These are phyloP conservation scores for Taxawa tesnikishii DNA, from an alignment of 2,329 filamentous ascomycete genomes.

Conservation along the genomic window DNA sequence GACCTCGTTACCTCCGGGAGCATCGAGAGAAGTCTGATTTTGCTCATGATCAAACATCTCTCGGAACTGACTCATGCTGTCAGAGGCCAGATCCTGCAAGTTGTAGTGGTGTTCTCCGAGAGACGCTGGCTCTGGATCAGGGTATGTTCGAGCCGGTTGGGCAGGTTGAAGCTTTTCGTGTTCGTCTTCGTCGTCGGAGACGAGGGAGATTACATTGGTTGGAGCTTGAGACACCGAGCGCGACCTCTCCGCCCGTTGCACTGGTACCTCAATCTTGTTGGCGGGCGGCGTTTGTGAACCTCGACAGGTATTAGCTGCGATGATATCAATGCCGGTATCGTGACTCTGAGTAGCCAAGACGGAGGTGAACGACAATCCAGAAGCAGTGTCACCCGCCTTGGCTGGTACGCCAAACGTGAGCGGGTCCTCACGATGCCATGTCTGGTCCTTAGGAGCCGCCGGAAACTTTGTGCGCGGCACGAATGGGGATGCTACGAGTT, in stretches of 20 bases:
- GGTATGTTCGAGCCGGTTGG: not conserved
- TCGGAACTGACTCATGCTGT: not conserved
- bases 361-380: not conserved
- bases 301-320: no score
- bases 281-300: no score
- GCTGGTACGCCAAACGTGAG: not conserved
- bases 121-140: not conserved
- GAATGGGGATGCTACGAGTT: not conserved
- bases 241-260: no score
- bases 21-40: not conserved
- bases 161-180: not conserved
- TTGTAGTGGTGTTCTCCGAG: not conserved
- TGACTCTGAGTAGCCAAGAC: not conserved
- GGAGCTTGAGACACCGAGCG: not conserved
- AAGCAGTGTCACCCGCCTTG: not conserved
- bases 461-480: not conserved
- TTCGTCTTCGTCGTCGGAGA: not conserved
- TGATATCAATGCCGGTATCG: no score
- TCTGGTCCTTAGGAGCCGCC: not conserved
- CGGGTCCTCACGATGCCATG: no score
- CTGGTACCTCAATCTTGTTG: no score
- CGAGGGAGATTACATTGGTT: not conserved
- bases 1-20: not conserved
- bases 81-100: not conserved
- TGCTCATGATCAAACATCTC: not conserved